A percentile compares a stretch with the other conserved stretches of the same genome.
Conservation (phyloP, 768 basidiomycete species). For the Phlebiopsis gigantea region DNA sequence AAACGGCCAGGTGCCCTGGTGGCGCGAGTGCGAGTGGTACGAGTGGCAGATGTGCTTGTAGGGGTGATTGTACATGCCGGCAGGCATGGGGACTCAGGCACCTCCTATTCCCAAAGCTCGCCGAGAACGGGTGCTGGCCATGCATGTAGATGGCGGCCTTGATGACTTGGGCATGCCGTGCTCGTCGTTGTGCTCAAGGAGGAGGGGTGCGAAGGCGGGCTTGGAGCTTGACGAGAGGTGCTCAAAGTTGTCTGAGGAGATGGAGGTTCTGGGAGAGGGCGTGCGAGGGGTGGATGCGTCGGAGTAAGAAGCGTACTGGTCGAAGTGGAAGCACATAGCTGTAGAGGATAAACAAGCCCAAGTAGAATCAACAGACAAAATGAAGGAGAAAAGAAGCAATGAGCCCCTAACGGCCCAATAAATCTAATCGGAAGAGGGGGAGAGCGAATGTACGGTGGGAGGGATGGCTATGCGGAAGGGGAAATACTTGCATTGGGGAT, state of each 20-base stretch:
- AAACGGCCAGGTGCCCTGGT: conserved; percentile 22
- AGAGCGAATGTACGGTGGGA: not conserved
- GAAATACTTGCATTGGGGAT: conserved; percentile 14
- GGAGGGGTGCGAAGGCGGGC: conserved; percentile 40
- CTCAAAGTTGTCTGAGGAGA: conserved; percentile 32
- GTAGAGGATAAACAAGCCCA: conserved; percentile 9
- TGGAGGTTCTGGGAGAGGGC: conserved; percentile 52
- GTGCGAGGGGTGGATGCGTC: conserved; percentile 70
- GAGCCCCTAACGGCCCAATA: conserved; percentile 6
- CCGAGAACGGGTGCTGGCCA: conserved; percentile 45
- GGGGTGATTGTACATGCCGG: conserved; percentile 20
- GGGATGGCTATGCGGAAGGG: conserved; percentile 1
- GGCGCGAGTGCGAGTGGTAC: conserved; percentile 15
- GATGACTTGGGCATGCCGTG: conserved; percentile 31
- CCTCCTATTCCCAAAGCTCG: conserved; percentile 65
- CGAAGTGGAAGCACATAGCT: conserved; percentile 47
- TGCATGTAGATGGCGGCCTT: conserved; percentile 21
- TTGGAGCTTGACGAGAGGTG: conserved; percentile 33
- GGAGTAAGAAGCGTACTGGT: conserved; percentile 60
- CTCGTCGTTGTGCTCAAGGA: conserved; percentile 44
- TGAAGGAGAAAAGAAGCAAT: not conserved
- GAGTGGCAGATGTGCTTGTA: conserved; percentile 16
- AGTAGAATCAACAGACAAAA: conserved; percentile 10
- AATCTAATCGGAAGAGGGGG: conserved; percentile 5
- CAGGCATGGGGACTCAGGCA: conserved; percentile 37